Base-by-base conservation (phyloP, 805 yeast species). In the Hanseniaspora guilliermondii region DNA sequence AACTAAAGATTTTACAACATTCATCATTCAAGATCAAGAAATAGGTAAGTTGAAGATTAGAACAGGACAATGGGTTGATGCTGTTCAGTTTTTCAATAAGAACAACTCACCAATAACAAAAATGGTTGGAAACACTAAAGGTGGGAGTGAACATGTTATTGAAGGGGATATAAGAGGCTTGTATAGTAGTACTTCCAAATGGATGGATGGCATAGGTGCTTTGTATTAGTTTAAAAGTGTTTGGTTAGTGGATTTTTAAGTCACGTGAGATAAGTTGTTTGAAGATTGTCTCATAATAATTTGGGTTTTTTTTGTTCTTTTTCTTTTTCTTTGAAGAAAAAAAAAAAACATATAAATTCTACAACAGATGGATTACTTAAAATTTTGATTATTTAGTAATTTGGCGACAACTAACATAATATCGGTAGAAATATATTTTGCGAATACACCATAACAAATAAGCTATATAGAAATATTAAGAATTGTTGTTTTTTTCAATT, bases 41-140 rank as follows among this genome's bases (percentile, higher is more conserved):
- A 70, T 91, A 7, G 65, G 72, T 3, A 83, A 82, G 25, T 70
- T 89, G 53, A 73, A 75, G 42, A 69, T 87, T 46, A 73, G 95
- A 59, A 73, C 79, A 41, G 97, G 97, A 11, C 80, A 74, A 1
- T 93, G 97, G 97, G 72, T 93, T 5, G 97, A 93, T 71, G 96
- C 83, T 1, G 70, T 87, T 22, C 93, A 85, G 63, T 70, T 93
- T 35, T 72, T 80, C 19, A 85, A 95, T 2, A 45, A 45, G 11
- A 71, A 69, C 55, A 63, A 64, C 3, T 84, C 83, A 1, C 71
- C 80, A 57, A 61, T 70, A 1, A 76, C 83, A 39, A 74, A 73
- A 1, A 68, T 78, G 73, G 76, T 71, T 59, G 97, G 97, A 14
- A 85, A 85, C 48, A 64, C 69, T 1, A 73, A 73, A 7, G 97